These are phyloP conservation scores for Asparagopsis taxiformis DNA, from an alignment of 31 red algal species.

Conservation along the genomic window DNA sequence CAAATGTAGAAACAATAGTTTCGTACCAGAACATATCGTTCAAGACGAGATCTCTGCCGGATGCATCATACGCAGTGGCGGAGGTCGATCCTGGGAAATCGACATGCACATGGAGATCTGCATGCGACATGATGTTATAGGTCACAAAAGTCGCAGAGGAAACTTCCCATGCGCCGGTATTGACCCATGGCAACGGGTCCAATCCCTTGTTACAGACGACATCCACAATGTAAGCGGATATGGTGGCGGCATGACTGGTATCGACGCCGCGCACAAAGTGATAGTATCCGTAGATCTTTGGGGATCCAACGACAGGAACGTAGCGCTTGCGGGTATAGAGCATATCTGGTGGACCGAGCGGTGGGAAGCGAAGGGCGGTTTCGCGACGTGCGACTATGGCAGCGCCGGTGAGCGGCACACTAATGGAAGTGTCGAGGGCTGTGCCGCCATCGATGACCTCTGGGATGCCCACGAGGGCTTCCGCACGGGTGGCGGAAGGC, in stretches of 20 bases:
- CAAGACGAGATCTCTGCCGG: constrained; percentile 23
- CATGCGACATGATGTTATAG: constrained; percentile 72
- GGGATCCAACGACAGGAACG: constrained; percentile 47
- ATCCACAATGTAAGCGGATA: constrained; percentile 82
- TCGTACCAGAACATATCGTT: constrained; percentile 63
- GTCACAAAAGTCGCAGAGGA: constrained; percentile 56
- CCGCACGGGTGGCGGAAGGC: constrained; percentile 51
- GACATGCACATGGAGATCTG: constrained; percentile 64
- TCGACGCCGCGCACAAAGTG: constrained; percentile 92
- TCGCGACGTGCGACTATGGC: constrained; percentile 35
- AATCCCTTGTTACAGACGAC: constrained; percentile 76
- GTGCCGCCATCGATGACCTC: constrained; percentile 52
- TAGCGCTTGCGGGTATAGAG: constrained; percentile 68
- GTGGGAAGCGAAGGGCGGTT: constrained; percentile 41
- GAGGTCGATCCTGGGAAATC: constrained; percentile 82
- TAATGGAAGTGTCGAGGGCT: background rate
- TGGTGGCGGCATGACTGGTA: constrained; percentile 27
- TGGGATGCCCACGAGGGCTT: constrained; percentile 50
- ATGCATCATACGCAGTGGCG: constrained; percentile 31
- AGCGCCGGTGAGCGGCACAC: background rate
- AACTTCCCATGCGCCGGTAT: constrained; percentile 71
- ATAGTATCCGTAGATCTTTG: constrained; percentile 74
- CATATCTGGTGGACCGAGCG: constrained; percentile 74
- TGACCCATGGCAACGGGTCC: constrained; percentile 73
- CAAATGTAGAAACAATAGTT: constrained; percentile 49